Conservation (phyloP, 2,329 filamentous ascomycete species). For the Beauveria sp. region DNA sequence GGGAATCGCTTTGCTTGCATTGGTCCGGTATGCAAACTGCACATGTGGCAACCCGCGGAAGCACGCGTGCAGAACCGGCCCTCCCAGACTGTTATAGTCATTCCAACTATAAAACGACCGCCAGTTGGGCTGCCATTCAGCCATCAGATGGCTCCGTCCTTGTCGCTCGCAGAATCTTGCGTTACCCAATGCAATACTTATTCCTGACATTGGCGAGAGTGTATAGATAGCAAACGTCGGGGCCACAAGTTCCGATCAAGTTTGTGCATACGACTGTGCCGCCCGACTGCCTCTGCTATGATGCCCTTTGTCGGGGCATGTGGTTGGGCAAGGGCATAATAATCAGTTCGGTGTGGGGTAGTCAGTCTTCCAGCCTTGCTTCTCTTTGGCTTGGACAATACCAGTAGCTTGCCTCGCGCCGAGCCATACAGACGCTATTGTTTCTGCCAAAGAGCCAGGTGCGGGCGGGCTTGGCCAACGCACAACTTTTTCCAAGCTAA, state of each 20-base stretch:
- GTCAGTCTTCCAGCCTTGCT: neutral
- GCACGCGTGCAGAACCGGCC: slow-evolving; percentile 8
- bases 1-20: slow-evolving; percentile 9
- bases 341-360: neutral
- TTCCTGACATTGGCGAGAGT: neutral
- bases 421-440: neutral
- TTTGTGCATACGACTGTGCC: neutral
- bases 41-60: slow-evolving; percentile 12
- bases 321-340: neutral
- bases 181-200: neutral
- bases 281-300: neutral
- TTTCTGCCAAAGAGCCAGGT: neutral
- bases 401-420: neutral
- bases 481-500: neutral
- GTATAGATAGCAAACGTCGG: neutral
- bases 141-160: neutral
- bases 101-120: neutral
- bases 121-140: neutral
- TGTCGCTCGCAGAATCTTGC: neutral
- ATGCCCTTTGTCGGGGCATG: neutral
- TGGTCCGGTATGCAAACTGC: slow-evolving; percentile 11
- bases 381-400: neutral
- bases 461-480: slow-evolving; percentile 1
- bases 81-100: neutral
- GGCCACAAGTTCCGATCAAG: neutral